Conservation (phyloP, 1,284 basidiomycete genomes). For the Sphagnurus paluster region DNA sequence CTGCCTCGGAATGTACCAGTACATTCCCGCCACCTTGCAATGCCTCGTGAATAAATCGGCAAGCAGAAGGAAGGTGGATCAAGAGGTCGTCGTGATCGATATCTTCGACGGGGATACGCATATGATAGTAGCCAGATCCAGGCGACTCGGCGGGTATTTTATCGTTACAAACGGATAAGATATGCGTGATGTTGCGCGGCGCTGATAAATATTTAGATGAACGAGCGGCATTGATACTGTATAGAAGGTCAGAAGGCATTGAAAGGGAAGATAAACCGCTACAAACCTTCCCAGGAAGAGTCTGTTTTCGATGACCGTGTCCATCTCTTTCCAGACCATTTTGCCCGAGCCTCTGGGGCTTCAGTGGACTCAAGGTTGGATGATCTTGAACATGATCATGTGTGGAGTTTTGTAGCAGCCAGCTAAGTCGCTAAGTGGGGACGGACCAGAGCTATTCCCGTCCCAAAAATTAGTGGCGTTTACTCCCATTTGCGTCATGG, state of each 20-base stretch:
- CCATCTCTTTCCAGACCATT: conserved; percentile 73
- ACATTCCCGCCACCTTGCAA: conserved; percentile 67
- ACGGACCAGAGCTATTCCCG: conserved; percentile 19
- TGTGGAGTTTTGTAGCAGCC: too few relatives aligned
- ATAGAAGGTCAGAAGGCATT: conserved; percentile 15
- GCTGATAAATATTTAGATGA: conserved; percentile 75
- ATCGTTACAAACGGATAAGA: conserved; percentile 72
- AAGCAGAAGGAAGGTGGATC: conserved; percentile 74
- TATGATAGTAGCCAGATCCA: conserved; percentile 67
- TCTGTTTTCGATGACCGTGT: conserved; percentile 64
- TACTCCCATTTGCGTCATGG: conserved; percentile 18
- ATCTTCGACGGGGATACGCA: conserved; percentile 76
- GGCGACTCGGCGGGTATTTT: conserved; percentile 73
- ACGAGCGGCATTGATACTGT: conserved; percentile 67
- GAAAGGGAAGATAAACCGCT: conserved; percentile 24
- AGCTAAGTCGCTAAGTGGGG: conserved; percentile 13
- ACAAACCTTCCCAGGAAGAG: conserved; percentile 79
- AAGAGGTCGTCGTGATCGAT: conserved; percentile 83
- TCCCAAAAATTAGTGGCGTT: conserved; percentile 13
- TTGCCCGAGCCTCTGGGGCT: conserved; percentile 21
- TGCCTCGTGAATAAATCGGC: conserved; percentile 79
- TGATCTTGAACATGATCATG: conserved; percentile 8
- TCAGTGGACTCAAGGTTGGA: conserved; percentile 14
- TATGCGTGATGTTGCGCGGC: conserved; percentile 74
- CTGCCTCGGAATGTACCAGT: conserved; percentile 84